A percentile compares a stretch with the other conserved stretches of the same genome.
These are phyloP conservation scores for Coprinopsis strossmayeri DNA, from an alignment of 768 basidiomycete species.

Conservation along the genomic window DNA sequence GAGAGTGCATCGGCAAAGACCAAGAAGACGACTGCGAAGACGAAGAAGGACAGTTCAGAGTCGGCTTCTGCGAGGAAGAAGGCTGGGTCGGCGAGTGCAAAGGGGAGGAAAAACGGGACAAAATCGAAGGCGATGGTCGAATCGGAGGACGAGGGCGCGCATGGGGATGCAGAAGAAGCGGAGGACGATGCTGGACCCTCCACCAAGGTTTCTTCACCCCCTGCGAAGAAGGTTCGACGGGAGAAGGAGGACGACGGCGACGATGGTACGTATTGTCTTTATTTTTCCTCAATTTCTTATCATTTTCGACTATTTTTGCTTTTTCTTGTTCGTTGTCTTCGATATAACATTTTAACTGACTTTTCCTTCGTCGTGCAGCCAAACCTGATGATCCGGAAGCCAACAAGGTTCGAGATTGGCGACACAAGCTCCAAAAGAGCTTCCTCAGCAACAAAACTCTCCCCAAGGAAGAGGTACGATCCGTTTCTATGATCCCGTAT, in stretches of 20 bases:
- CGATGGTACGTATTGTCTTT: constrained; percentile 41
- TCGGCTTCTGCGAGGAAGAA: constrained; percentile 27
- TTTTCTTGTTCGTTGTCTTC: too few species aligned
- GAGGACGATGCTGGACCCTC: constrained; percentile 44
- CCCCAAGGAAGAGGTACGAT: constrained; percentile 62
- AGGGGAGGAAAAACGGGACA: constrained; percentile 46
- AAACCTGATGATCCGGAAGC: constrained; percentile 52
- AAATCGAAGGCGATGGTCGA: constrained; percentile 57
- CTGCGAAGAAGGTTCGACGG: constrained; percentile 56
- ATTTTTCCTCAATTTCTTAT: background rate
- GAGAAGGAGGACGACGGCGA: constrained; percentile 59
- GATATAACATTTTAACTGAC: background rate
- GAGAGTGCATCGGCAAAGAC: constrained; percentile 32
- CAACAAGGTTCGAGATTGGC: constrained; percentile 77
- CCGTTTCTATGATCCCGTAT: constrained; percentile 1
- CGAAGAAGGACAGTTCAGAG: too few species aligned
- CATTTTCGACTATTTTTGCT: background rate
- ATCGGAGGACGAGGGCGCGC: constrained; percentile 58
- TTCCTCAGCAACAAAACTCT: constrained; percentile 62
- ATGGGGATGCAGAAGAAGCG: constrained; percentile 28
- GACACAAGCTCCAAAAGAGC: constrained; percentile 86
- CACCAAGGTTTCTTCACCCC: constrained; percentile 54
- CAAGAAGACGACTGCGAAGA: constrained; percentile 36
- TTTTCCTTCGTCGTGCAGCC: background rate
- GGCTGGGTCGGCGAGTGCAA: constrained; percentile 22